Evolutionary conservation across 1,139 yeast species (phyloP).

Genomic region (Tardiomyces blankii): DNA sequence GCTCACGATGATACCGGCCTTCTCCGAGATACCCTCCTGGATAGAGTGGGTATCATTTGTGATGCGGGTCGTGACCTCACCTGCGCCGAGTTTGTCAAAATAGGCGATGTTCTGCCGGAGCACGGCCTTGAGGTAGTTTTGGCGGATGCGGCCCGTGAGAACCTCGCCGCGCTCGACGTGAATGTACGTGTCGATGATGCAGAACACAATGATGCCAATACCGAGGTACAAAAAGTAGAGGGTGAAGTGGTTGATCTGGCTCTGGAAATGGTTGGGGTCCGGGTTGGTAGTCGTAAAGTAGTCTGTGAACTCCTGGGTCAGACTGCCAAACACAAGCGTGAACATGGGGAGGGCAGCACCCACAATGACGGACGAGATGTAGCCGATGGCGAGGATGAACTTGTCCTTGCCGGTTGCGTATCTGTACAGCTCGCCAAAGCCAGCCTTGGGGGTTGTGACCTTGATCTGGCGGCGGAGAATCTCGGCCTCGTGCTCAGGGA

Average conservation of each 20-base stretch:
- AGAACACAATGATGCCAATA: conserved; percentile 25
- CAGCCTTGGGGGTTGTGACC: conserved; percentile 15
- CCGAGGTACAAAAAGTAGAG: conserved; percentile 30
- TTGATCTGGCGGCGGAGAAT: conserved; percentile 25
- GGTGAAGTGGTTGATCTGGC: conserved; percentile 23
- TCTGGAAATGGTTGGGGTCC: conserved; percentile 22
- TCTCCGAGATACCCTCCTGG: conserved; percentile 36
- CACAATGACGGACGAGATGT: conserved; percentile 22
- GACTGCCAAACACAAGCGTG: conserved; percentile 29
- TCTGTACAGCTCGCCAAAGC: conserved; percentile 24
- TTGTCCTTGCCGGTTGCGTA: conserved; percentile 25
- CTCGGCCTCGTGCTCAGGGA: conserved; percentile 23
- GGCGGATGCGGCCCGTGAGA: conserved; percentile 31
- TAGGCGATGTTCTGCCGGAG: conserved; percentile 35
- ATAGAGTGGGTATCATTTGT: conserved; percentile 32
- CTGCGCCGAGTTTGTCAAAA: conserved; percentile 35
- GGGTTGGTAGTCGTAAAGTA: conserved; percentile 20
- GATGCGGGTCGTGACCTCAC: conserved; percentile 34
- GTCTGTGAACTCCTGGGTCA: conserved; percentile 27
- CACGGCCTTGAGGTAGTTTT: conserved; percentile 27
- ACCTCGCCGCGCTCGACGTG: conserved; percentile 33
- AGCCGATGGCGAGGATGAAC: conserved; percentile 19
- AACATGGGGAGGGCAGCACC: conserved; percentile 32
- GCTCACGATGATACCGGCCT: conserved; percentile 29
- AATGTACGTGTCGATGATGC: conserved; percentile 24